Evolutionary conservation across 345 rosid species (phyloP).

Genomic region (Odontarrhena argentea): DNA sequence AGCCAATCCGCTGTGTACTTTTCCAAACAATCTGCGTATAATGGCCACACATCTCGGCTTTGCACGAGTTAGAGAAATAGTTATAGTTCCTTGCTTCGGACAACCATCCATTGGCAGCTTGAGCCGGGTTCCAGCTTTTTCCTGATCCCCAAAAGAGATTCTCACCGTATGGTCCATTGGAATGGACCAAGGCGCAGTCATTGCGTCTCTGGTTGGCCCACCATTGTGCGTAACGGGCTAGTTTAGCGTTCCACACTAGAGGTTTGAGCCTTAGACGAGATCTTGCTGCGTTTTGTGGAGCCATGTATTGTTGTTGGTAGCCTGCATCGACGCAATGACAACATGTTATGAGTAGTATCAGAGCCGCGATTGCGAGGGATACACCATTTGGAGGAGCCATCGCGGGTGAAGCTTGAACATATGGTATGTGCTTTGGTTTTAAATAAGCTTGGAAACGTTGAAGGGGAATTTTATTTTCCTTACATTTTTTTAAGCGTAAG

Average conservation of each 20-base stretch:
- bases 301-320: slow-evolving; percentile 52
- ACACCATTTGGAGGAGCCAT: slow-evolving; percentile 31
- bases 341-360: slow-evolving; percentile 25
- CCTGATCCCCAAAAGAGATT: slow-evolving; percentile 97
- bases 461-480: neutral
- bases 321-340: slow-evolving; percentile 26
- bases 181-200: slow-evolving; percentile 76
- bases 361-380: slow-evolving; percentile 28
- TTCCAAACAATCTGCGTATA: slow-evolving; percentile 89
- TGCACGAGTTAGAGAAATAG: slow-evolving; percentile 63
- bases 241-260: slow-evolving; percentile 54
- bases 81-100: slow-evolving; percentile 59
- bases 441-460: slow-evolving; percentile 21
- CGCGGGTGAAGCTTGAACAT: slow-evolving; percentile 30
- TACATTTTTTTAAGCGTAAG: neutral
- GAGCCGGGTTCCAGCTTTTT: slow-evolving; percentile 61
- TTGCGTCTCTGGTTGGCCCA: slow-evolving; percentile 62
- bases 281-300: slow-evolving; percentile 75
- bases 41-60: slow-evolving; percentile 67
- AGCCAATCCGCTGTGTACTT: slow-evolving; percentile 59
- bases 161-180: slow-evolving; percentile 88
- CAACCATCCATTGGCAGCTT: slow-evolving; percentile 72
- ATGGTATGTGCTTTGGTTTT: slow-evolving; percentile 11
- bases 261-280: slow-evolving; percentile 52
- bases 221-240: slow-evolving; percentile 60